Evolutionary conservation across 2,329 filamentous ascomycete genomes (phyloP).

Genomic region (Fusarium sp.): DNA sequence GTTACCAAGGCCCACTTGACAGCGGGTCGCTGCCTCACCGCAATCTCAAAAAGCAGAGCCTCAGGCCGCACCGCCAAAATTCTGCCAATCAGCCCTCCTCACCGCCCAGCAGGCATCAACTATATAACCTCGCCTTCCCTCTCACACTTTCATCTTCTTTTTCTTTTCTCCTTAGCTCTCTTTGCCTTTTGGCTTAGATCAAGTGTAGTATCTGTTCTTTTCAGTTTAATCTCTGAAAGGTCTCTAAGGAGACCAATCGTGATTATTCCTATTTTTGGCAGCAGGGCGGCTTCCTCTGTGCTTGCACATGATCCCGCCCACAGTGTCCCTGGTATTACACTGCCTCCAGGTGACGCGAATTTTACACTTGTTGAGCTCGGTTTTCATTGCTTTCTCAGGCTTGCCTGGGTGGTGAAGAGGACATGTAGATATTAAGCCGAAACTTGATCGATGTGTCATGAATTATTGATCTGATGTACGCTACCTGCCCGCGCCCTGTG

Average conservation of each 20-base stretch:
- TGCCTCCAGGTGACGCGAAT: conserved; percentile 56
- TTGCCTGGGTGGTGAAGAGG: conserved; percentile 51
- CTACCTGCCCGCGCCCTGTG: no score
- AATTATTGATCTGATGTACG: no score
- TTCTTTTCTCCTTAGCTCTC: conserved; percentile 56
- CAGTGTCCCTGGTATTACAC: conserved; percentile 57
- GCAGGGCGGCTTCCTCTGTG: conserved; percentile 50
- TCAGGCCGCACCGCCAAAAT: conserved; percentile 20
- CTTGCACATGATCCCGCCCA: conserved; percentile 52
- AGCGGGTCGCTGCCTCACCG: neutral
- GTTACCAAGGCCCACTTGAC: neutral
- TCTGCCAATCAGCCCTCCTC: conserved; percentile 43
- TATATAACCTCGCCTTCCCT: conserved; percentile 39
- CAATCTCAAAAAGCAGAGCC: neutral
- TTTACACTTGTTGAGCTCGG: conserved; percentile 28
- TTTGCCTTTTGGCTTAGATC: conserved; percentile 81
- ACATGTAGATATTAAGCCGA: neutral
- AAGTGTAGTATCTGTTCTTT: conserved; percentile 98
- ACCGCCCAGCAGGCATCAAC: conserved; percentile 34
- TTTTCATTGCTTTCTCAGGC: conserved; percentile 52
- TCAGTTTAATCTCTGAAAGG: conserved; percentile 97
- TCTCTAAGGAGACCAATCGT: conserved; percentile 76
- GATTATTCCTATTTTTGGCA: conserved; percentile 79
- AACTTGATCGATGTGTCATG: no score
- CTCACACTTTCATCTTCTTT: conserved; percentile 33